Conservation (phyloP, 2,329 filamentous ascomycete species). For the Pseudopithomyces maydicus region DNA sequence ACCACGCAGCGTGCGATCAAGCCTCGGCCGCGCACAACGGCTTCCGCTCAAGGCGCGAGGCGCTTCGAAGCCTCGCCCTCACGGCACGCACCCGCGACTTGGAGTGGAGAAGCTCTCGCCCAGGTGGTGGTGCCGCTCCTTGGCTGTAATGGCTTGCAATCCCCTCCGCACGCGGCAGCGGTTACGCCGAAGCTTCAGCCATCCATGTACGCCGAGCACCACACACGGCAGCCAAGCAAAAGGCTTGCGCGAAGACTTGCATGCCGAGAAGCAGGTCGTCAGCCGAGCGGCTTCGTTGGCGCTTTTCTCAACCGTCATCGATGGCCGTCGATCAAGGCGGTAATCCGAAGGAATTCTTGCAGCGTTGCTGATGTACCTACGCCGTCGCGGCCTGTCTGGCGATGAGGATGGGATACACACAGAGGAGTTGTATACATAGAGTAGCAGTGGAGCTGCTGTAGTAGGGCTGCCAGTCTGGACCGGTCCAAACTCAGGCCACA, state of each 20-base stretch:
- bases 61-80: constrained; percentile 29
- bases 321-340: not conserved
- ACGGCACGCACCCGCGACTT: constrained; percentile 16
- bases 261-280: constrained; percentile 28
- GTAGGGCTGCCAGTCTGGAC: no score
- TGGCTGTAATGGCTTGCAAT: constrained; percentile 25
- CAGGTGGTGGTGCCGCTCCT: constrained; percentile 15
- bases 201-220: constrained; percentile 26
- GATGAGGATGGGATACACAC: no score
- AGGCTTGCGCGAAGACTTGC: constrained; percentile 38
- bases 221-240: constrained; percentile 35
- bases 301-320: constrained; percentile 38
- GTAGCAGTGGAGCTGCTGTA: no score
- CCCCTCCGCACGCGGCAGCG: constrained; percentile 20
- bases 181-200: constrained; percentile 27
- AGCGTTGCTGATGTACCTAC: not conserved
- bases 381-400: not conserved
- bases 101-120: constrained; percentile 28
- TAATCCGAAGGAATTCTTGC: not conserved
- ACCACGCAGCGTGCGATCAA: no score
- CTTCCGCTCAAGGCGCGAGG: constrained; percentile 13
- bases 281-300: constrained; percentile 36
- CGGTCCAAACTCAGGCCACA: not conserved
- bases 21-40: not conserved
- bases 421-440: no score